Base-by-base conservation (phyloP, 768 basidiomycete species). In the Boletus barrowsii region DNA sequence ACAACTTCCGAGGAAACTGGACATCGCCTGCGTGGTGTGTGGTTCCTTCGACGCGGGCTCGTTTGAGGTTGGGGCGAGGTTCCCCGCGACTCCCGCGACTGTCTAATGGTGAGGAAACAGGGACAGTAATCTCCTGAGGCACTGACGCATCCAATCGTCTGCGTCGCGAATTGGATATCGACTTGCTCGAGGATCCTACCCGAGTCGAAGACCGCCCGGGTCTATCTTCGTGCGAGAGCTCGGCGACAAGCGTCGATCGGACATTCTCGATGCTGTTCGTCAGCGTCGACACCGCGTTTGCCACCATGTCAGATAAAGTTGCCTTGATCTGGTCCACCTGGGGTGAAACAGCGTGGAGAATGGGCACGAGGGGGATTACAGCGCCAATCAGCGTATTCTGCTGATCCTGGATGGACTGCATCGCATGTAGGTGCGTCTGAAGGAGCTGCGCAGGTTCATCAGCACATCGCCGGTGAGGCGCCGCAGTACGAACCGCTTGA, bases 321-420 rank as follows among this genome's bases (percentile, higher is more conserved):
- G 47, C 17, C 51, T 64, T 69, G 48, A 62, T 54, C 33, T 62
- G 63, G 13, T 70, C 68, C 49, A 88, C 75, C 59, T 86, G 83
- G 1, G 79, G 65, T 1, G 85, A 81, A 18, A 88, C 58, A 10
- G 81, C 71, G 54, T 87, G 83, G 2, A 88, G 55, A 5, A 86
- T 69, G 26, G 87, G 85, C 3, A 86, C 67, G 15, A 90, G 67
- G 8, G 88, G 84, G 0, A 80, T 56, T 2, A 90, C 68, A 11
- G 81, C 72, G 22, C 80, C 64, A 3, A 88, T 54, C 36, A 68
- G 32, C 0, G 53, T 47, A 17, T 63, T 65, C 20, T 67, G 63
- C 29, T 67, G 66, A 15, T 68, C 62, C 47, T 86, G 83, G 22
- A 88, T 66, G 3, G 76, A 76, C 56, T 84, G 84, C 47, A 88